Evolutionary conservation across 345 rosid genomes (phyloP).

Genomic region (Rhodamnia argentea): DNA sequence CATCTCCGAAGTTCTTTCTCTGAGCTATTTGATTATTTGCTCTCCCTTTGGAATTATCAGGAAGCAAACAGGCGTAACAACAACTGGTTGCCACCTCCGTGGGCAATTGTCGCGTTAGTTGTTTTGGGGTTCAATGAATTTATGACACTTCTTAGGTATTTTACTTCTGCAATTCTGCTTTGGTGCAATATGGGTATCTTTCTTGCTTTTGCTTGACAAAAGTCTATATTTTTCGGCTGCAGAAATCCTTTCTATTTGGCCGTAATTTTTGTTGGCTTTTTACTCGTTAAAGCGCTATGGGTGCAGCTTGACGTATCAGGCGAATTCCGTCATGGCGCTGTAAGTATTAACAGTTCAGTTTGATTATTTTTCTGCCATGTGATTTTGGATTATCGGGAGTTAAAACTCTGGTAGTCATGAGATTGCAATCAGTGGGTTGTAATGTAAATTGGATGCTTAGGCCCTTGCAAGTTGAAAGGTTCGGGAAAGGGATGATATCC

Average conservation of each 20-base stretch:
- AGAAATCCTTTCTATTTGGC: constrained; percentile 87
- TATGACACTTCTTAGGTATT: constrained; percentile 91
- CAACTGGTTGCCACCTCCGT: constrained; percentile 99
- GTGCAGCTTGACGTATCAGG: constrained; percentile 83
- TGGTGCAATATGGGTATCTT: background rate
- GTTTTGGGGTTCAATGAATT: constrained; percentile 96
- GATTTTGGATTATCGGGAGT: background rate
- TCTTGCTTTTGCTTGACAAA: background rate
- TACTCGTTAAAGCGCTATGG: constrained; percentile 87
- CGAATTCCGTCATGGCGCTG: constrained; percentile 82
- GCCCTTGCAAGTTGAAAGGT: background rate
- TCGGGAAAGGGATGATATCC: background rate
- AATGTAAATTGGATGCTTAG: background rate
- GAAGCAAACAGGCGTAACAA: constrained; percentile 89
- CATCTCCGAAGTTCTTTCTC: background rate
- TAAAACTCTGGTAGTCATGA: background rate
- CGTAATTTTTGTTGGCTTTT: constrained; percentile 58
- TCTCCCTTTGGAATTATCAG: constrained; percentile 29
- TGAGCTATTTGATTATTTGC: background rate
- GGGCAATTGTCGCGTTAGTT: constrained; percentile 85
- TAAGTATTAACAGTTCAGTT: constrained; percentile 24
- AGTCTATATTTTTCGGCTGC: constrained; percentile 15
- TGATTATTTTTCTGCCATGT: background rate
- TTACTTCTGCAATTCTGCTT: background rate
- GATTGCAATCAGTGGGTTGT: background rate